phyloP scores from a whole-genome alignment of 1,139 yeast species.

The Pichia cactophila region DNA sequence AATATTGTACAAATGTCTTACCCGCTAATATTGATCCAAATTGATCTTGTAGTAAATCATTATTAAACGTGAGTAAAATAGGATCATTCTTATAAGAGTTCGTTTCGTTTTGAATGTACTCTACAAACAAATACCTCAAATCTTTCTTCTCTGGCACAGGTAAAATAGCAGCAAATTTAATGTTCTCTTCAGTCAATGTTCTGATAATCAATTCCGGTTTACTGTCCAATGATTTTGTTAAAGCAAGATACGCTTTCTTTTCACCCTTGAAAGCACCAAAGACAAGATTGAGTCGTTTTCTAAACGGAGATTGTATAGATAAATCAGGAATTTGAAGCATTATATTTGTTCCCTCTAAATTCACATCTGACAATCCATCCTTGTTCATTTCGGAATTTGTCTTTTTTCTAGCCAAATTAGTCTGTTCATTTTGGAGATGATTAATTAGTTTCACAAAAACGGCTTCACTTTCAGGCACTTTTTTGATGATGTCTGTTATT shows the following conservation, averaged over 20 bases:
- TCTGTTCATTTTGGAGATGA: conserved; percentile 11
- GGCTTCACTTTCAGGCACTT: conserved; percentile 24
- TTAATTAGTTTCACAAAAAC: conserved; percentile 29
- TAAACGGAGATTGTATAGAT: conserved; percentile 43
- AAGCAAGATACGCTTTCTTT: conserved; percentile 31
- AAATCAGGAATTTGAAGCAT: conserved; percentile 40
- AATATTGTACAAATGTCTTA: conserved; percentile 23
- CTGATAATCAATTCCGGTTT: conserved; percentile 33
- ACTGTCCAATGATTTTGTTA: conserved; percentile 32
- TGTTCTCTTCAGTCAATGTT: conserved; percentile 29
- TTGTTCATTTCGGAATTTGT: neutral
- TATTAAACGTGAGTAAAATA: conserved; percentile 36
- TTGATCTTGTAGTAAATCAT: conserved; percentile 28
- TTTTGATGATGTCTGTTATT: conserved; percentile 23
- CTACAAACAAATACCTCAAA: conserved; percentile 37
- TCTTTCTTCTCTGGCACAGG: conserved; percentile 44
- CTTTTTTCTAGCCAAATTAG: conserved; percentile 15
- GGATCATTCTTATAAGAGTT: conserved; percentile 34
- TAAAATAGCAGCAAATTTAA: conserved; percentile 39
- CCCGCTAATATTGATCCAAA: conserved; percentile 26
- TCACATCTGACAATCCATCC: neutral
- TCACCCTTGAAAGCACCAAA: conserved; percentile 27
- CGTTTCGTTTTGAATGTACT: conserved; percentile 29
- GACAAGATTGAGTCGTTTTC: conserved; percentile 38
- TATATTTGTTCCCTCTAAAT: conserved; percentile 31